phyloP scores from a whole-genome alignment of 2,329 filamentous ascomycete genomes.

The Penicillium sp. region DNA sequence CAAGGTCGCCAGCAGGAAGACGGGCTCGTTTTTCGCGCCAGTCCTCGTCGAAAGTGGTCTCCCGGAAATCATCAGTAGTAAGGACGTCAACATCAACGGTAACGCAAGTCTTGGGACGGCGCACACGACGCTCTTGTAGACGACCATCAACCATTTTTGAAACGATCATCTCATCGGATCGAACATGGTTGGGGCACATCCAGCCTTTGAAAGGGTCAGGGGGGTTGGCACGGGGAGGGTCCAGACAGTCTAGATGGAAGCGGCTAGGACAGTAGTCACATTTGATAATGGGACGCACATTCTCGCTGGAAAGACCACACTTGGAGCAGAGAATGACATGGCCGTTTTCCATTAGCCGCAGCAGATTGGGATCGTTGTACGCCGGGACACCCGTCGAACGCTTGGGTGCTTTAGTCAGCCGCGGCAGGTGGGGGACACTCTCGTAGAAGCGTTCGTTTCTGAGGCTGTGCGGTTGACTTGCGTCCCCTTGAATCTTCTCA shows the following conservation, averaged over 20 bases:
- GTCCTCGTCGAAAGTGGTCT: slow-evolving; percentile 20
- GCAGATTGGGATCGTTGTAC: slow-evolving; percentile 32
- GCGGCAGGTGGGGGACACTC: slow-evolving; percentile 21
- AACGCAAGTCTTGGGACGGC: slow-evolving; percentile 27
- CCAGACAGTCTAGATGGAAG: slow-evolving; percentile 92
- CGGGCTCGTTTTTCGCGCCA: slow-evolving; percentile 18
- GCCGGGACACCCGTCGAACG: slow-evolving; percentile 7
- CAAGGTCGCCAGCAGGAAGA: slow-evolving; percentile 15
- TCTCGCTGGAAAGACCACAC: slow-evolving; percentile 66
- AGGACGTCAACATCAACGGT: slow-evolving; percentile 16
- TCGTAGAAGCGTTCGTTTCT: slow-evolving; percentile 19
- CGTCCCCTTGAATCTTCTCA: slow-evolving; percentile 73
- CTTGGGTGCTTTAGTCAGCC: slow-evolving; percentile 26
- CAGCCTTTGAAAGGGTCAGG: slow-evolving; percentile 71
- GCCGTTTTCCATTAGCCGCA: slow-evolving; percentile 66
- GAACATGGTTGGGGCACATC: slow-evolving; percentile 84
- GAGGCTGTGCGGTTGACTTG: slow-evolving; percentile 3
- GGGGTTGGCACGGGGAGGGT: slow-evolving; percentile 77
- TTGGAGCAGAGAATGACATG: slow-evolving; percentile 73
- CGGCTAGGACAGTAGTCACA: slow-evolving; percentile 79
- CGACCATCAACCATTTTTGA: slow-evolving; percentile 56
- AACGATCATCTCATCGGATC: slow-evolving; percentile 61
- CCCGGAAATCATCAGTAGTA: slow-evolving; percentile 13
- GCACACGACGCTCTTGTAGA: slow-evolving; percentile 36
- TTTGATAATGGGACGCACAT: slow-evolving; percentile 71